These are phyloP conservation scores for Spathaspora arborariae DNA, from an alignment of 805 yeast genomes.

Conservation along the genomic window DNA sequence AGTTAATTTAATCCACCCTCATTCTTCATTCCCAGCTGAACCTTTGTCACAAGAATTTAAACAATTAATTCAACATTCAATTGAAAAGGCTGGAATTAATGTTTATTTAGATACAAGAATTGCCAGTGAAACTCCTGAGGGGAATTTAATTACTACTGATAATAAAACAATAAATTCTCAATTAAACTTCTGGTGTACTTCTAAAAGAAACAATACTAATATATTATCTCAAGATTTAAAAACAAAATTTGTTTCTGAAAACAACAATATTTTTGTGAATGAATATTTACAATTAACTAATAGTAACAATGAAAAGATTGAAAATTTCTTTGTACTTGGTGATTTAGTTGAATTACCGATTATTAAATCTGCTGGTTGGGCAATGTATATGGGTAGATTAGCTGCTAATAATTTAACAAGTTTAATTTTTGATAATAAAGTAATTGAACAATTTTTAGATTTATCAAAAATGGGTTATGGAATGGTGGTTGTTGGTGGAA, in stretches of 20 bases:
- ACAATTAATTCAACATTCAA: conserved; percentile 20
- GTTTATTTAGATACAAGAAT: conserved; percentile 29
- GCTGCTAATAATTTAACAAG: conserved; percentile 35
- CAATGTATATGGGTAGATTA: conserved; percentile 38
- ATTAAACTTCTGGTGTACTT: conserved; percentile 35
- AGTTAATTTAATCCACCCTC: conserved; percentile 38
- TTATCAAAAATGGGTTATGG: conserved; percentile 32
- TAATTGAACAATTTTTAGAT: conserved; percentile 34
- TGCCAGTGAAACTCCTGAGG: conserved; percentile 19
- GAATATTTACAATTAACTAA: conserved; percentile 30
- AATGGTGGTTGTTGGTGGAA: conserved; percentile 40
- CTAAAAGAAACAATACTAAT: conserved; percentile 28
- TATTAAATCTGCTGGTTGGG: conserved; percentile 45
- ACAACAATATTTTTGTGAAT: conserved; percentile 31
- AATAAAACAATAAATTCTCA: conserved; percentile 25
- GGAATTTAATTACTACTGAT: conserved; percentile 25
- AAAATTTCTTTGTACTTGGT: conserved; percentile 33
- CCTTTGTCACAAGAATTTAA: conserved; percentile 30
- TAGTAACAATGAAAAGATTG: conserved; percentile 8
- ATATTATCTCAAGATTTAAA: conserved; percentile 20
- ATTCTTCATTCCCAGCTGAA: conserved; percentile 34
- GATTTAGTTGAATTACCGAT: conserved; percentile 38
- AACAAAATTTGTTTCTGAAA: conserved; percentile 20
- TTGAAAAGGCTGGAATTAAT: conserved; percentile 25
- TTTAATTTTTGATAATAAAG: conserved; percentile 21